Evolutionary conservation across 2,329 filamentous ascomycete species (phyloP), one percentile per base, ranked within the genome.

Genomic region (Arthroderma sp.): DNA sequence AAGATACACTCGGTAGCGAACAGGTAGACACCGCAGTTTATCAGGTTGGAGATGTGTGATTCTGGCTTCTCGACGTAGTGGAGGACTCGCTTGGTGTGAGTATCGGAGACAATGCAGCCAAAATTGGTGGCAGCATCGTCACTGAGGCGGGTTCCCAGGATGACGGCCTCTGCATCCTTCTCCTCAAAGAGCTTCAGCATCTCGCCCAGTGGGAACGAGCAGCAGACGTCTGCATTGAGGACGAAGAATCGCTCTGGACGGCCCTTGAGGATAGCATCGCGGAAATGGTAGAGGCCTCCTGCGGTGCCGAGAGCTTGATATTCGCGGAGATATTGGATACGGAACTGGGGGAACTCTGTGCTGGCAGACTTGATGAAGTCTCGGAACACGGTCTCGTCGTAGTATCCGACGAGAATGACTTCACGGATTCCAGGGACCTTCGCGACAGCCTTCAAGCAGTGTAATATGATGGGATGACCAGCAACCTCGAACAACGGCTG

Each of bases 51-150:
- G 74, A 98, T 96, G 74, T 95, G 88, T 57, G 87, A 90, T 74
- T 98, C 91, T 63, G 93, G 93, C 79, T 97, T 97, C 81, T 97
- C 93, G 71, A 98, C 93, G 76, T 98, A 97, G 77, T 98, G 93
- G 60, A 97, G 84, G 49, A 98, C 93, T 64, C 91, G 89, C 71
- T 91, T 91, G 63, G 88, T 95, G 76, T 96, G 89, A 44, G 86
- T 78, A 73, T 98, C 93, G 57, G 88, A 93, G 58, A 97, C 93
- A 68, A 97, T 95, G 80, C 93, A 98, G 62, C 93, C 93, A 71
- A 97, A 98, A 79, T 97, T 97, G 66, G 82, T 87, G 33, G 93
- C 91, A 19, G 91, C 87, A 58, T 97, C 91, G 68, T 94, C 88
- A 69, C 84, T 84, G 59, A 97, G 89, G 57, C 90, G 81, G 41